Conservation (phyloP, 2,329 filamentous ascomycete genomes). For the Penicillium sp. region DNA sequence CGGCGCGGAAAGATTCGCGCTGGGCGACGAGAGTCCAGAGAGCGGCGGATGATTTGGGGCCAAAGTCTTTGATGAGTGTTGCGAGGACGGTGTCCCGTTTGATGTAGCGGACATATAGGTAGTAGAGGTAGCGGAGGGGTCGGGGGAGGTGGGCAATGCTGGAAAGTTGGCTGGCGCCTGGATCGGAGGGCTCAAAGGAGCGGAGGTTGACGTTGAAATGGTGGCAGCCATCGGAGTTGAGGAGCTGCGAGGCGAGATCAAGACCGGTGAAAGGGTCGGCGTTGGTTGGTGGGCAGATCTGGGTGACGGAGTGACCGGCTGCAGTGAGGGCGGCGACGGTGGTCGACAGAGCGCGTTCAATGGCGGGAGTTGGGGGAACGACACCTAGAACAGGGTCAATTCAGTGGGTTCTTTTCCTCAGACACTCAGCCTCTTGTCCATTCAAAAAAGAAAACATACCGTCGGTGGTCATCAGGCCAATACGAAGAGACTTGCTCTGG, state of each 20-base stretch:
- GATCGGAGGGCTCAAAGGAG: slow-evolving; percentile 71
- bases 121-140: slow-evolving; percentile 76
- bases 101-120: slow-evolving; percentile 82
- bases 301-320: slow-evolving; percentile 68
- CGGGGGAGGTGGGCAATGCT: slow-evolving; percentile 67
- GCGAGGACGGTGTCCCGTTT: slow-evolving; percentile 72
- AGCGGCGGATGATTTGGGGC: slow-evolving; percentile 66
- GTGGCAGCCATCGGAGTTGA: slow-evolving; percentile 76
- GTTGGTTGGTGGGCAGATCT: slow-evolving; percentile 60
- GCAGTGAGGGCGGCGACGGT: slow-evolving; percentile 62
- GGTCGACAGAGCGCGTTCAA: slow-evolving; percentile 66
- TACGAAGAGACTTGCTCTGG: slow-evolving; percentile 57
- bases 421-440: background rate
- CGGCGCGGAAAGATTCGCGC: slow-evolving; percentile 69
- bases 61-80: slow-evolving; percentile 66
- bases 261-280: slow-evolving; percentile 75
- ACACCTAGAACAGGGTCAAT: slow-evolving; percentile 46
- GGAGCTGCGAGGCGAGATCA: slow-evolving; percentile 67
- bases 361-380: slow-evolving; percentile 80
- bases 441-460: slow-evolving; percentile 32
- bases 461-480: slow-evolving; percentile 74
- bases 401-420: background rate
- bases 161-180: slow-evolving; percentile 68
- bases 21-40: slow-evolving; percentile 75
- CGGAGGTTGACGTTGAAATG: slow-evolving; percentile 74